Evolutionary conservation across 352 stramenopile genomes (phyloP).

Genomic region (Phytophthora sansomeana): DNA sequence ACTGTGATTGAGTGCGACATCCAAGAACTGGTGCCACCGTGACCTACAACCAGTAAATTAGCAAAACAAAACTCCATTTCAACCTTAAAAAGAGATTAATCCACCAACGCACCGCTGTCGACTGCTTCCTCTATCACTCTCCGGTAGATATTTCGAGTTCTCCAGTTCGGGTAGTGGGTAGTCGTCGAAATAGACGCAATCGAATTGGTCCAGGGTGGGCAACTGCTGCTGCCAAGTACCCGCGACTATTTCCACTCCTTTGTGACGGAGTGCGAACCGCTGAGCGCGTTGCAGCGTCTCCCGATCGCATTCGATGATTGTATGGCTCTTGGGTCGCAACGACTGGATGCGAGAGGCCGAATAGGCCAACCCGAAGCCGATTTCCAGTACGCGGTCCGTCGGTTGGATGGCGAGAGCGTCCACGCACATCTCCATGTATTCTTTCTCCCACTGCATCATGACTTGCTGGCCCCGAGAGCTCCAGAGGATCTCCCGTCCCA

Average conservation of each 20-base stretch:
- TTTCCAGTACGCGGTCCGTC: constrained; percentile 77
- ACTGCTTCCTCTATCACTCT: neutral
- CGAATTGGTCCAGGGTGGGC: constrained; percentile 58
- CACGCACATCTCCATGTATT: constrained; percentile 85
- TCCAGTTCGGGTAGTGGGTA: constrained; percentile 73
- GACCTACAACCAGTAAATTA: constrained; percentile 42
- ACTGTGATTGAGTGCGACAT: constrained; percentile 58
- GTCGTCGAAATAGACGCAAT: constrained; percentile 89
- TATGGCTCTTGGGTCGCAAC: constrained; percentile 59
- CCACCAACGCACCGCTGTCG: constrained; percentile 17
- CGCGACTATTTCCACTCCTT: constrained; percentile 54
- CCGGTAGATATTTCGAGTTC: neutral
- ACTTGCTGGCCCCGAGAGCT: constrained; percentile 84
- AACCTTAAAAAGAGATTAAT: neutral
- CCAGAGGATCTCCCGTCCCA: constrained; percentile 57
- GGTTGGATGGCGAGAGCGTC: constrained; percentile 60
- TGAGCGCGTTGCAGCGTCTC: constrained; percentile 56
- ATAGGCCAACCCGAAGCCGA: constrained; percentile 89
- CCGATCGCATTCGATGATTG: constrained; percentile 84
- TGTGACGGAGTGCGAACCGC: constrained; percentile 50
- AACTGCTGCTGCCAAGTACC: constrained; percentile 80
- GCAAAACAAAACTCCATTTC: no score
- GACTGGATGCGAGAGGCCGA: constrained; percentile 78
- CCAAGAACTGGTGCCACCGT: constrained; percentile 79
- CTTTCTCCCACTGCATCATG: constrained; percentile 91